Base-by-base conservation (phyloP, 108 stramenopile species). In the Cyclotella atomus region DNA sequence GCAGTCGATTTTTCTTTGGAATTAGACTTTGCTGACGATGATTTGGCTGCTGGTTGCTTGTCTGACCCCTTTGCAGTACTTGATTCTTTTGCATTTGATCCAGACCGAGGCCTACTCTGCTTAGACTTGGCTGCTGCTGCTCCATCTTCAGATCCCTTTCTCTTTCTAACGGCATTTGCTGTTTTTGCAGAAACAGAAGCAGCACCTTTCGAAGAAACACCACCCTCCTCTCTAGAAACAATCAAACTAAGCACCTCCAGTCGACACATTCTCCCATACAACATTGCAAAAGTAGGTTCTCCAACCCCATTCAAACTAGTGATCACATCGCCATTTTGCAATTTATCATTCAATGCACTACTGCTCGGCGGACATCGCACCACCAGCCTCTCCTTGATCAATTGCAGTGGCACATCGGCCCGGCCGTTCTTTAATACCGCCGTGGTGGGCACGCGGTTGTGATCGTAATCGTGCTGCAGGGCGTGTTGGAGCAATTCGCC, bases 381-480 rank as follows among this genome's bases (percentile, higher is more conserved):
- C 2, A 67, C 65, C 34, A 67, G 30, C 8, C 49, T 33, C 23
- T 67, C 65, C 30, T 35, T 33, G 23, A 44, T 49, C 34, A 50
- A 52, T 8, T 35, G 65, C 27, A 67, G 30, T 47, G 65, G 65
- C 47, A 53, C 65, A 32, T 57, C 56, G 3, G 4, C 52, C 4
- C 28, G 1, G 30, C 1, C 9, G n/a, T 49, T 49, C n/a, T 30
- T 30, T 0, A 57, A 5, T 32, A 57, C 2, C 14, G 1, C 29
- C 0, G 56, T 41, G 60, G 20, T 41, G 60, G 60, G 60, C 0
- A 44, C 24, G 60, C 36, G 20, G 16, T 32, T 2, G 29, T 2
- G 25, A 56, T 59, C 33, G n/a, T n/a, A n/a, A 25, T 4, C 57
- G 34, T 30, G 34, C 12, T 60, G 34, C 2, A 35, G 59, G 7